A percentile compares a stretch with the other conserved stretches of the same genome.
Conservation (phyloP, 176 grass and related monocot species). For the Zoysia japonica region DNA sequence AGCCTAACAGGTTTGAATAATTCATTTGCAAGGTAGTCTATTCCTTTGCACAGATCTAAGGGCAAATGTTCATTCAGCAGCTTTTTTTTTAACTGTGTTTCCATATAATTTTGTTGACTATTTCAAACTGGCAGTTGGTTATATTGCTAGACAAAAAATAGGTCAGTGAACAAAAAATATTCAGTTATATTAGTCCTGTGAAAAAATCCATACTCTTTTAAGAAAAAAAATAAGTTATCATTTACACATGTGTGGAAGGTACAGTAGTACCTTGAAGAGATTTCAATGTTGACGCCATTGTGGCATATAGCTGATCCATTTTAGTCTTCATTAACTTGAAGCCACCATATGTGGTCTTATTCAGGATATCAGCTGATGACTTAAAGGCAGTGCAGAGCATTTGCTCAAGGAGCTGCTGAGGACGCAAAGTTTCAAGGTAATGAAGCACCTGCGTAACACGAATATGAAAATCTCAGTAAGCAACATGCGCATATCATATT, state of each 20-base stretch:
- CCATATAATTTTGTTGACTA: not conserved
- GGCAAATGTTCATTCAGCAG: not conserved
- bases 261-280: conserved; percentile 67
- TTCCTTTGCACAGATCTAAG: not conserved
- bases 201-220: conserved; percentile 16
- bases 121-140: conserved; percentile 3
- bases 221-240: conserved; percentile 17
- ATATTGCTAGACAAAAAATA: conserved; percentile 20
- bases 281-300: conserved; percentile 71
- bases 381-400: conserved; percentile 89
- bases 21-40: conserved; percentile 20
- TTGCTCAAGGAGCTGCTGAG: conserved; percentile 90
- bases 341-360: conserved; percentile 74
- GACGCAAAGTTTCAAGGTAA: conserved; percentile 96
- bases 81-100: not conserved
- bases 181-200: not conserved
- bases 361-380: conserved; percentile 82
- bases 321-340: conserved; percentile 85
- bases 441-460: conserved; percentile 68
- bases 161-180: not conserved
- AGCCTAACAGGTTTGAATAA: conserved; percentile 29
- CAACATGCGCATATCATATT: not conserved
- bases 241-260: conserved; percentile 10
- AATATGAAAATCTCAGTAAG: conserved; percentile 16
- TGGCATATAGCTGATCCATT: conserved; percentile 84